phyloP scores from a whole-genome alignment of 805 yeast species.

The Candida boidinii region DNA sequence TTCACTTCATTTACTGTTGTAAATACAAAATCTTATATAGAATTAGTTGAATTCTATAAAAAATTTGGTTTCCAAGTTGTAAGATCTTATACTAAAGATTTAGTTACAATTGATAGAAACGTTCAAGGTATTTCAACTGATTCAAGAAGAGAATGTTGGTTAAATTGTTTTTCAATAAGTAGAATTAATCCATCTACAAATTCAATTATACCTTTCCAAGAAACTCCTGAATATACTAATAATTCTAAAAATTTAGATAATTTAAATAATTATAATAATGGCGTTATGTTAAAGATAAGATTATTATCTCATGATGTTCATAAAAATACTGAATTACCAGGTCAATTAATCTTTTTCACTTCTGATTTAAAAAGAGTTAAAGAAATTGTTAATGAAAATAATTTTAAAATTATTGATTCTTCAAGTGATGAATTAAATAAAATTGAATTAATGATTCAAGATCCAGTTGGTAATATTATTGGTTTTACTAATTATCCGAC shows the following conservation, averaged over 20 bases:
- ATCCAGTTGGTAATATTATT: constrained; percentile 58
- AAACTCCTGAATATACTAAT: constrained; percentile 17
- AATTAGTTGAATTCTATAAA: constrained; percentile 48
- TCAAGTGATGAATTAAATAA: constrained; percentile 3
- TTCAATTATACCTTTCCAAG: constrained; percentile 27
- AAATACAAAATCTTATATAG: constrained; percentile 34
- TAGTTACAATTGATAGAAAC: constrained; percentile 16
- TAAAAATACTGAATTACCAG: constrained; percentile 24
- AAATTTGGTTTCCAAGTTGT: constrained; percentile 52
- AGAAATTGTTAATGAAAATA: constrained; percentile 12
- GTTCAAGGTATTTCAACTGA: constrained; percentile 54
- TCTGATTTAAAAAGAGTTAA: constrained; percentile 24
- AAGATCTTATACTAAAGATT: constrained; percentile 49
- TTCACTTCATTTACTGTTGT: constrained; percentile 56
- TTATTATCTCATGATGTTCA: constrained; percentile 28
- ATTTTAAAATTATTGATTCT: constrained; percentile 10
- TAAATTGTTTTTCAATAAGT: constrained; percentile 53
- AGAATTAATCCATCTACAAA: constrained; percentile 10
- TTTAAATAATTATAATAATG: constrained; percentile 20
- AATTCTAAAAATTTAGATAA: constrained; percentile 3
- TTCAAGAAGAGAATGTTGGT: constrained; percentile 64
- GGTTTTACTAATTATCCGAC: constrained; percentile 43
- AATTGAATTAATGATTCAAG: constrained; percentile 31
- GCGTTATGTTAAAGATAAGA: constrained; percentile 41
- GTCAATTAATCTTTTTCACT: constrained; percentile 32